phyloP scores from a whole-genome alignment of 352 stramenopile species.

The Thalassiosira hispida region DNA sequence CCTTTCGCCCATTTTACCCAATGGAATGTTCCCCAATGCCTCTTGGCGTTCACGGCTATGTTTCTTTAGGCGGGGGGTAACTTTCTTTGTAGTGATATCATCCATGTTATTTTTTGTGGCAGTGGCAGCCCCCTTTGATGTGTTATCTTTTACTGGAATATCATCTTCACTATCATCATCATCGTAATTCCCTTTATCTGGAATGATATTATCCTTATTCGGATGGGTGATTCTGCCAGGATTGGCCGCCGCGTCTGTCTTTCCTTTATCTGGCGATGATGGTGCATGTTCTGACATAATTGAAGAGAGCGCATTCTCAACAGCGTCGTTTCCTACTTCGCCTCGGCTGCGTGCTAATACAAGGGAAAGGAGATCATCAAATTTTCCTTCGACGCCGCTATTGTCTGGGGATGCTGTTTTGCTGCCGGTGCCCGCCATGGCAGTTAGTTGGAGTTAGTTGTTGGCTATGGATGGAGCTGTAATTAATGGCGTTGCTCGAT shows the following conservation, averaged over 20 bases:
- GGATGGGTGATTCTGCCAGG: not conserved
- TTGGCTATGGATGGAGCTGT: too few species aligned
- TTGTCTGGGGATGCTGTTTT: not conserved
- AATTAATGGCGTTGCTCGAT: too few species aligned
- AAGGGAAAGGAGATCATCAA: slow-evolving; percentile 49
- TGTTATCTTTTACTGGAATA: not conserved
- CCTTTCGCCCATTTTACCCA: slow-evolving; percentile 66
- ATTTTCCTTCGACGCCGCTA: slow-evolving; percentile 15
- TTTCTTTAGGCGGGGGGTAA: slow-evolving; percentile 4
- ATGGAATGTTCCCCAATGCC: slow-evolving; percentile 62
- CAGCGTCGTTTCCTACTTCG: slow-evolving; percentile 56
- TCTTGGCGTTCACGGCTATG: slow-evolving; percentile 16
- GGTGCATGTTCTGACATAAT: slow-evolving; percentile 37
- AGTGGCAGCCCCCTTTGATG: not conserved
- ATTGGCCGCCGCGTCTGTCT: not conserved
- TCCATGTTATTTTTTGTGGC: slow-evolving; percentile 2
- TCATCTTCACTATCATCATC: slow-evolving; percentile 40
- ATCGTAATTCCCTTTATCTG: slow-evolving; percentile 43
- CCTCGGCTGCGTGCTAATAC: slow-evolving; percentile 59
- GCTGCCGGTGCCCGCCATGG: slow-evolving; percentile 1
- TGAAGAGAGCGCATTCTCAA: slow-evolving; percentile 65
- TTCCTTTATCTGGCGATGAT: not conserved
- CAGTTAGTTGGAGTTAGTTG: too few species aligned
- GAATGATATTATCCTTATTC: slow-evolving; percentile 24
- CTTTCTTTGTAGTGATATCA: not conserved